phyloP scores from a whole-genome alignment of 225 moss, liverwort and hornwort genomes.

The Polytrichum commune region DNA sequence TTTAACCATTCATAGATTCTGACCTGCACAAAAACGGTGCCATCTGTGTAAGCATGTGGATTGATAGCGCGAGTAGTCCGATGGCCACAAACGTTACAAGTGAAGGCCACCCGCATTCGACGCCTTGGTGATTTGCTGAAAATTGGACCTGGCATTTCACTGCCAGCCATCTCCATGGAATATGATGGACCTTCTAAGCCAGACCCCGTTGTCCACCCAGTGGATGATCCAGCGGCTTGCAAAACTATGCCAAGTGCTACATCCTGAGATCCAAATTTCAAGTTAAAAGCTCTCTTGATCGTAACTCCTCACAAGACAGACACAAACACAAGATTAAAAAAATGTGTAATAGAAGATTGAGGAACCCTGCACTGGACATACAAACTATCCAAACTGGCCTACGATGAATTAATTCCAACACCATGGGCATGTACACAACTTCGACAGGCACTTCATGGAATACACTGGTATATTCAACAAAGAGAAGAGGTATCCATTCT shows the following conservation, averaged over 20 bases:
- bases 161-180: conserved; percentile 41
- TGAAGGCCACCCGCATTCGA: conserved; percentile 97
- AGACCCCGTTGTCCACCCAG: conserved; percentile 97
- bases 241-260: conserved; percentile 92
- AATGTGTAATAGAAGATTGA: too few relatives aligned
- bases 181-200: conserved; percentile 90
- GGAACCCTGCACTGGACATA: neutral
- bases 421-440: too few relatives aligned
- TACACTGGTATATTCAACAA: too few relatives aligned
- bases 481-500: too few relatives aligned
- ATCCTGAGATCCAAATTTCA: conserved; percentile 39
- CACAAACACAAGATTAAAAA: neutral
- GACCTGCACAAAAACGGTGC: conserved; percentile 99
- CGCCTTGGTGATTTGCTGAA: conserved; percentile 96
- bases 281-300: neutral
- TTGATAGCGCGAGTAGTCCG: conserved; percentile 95
- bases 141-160: conserved; percentile 59
- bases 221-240: conserved; percentile 69
- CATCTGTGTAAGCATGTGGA: conserved; percentile 96
- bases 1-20: neutral
- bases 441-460: too few relatives aligned
- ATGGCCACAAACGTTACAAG: conserved; percentile 97
- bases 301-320: neutral
- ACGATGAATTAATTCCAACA: neutral
- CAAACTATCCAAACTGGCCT: neutral